Conservation (phyloP, 2,329 filamentous ascomycete genomes). For the Akanthomyces muscarius region DNA sequence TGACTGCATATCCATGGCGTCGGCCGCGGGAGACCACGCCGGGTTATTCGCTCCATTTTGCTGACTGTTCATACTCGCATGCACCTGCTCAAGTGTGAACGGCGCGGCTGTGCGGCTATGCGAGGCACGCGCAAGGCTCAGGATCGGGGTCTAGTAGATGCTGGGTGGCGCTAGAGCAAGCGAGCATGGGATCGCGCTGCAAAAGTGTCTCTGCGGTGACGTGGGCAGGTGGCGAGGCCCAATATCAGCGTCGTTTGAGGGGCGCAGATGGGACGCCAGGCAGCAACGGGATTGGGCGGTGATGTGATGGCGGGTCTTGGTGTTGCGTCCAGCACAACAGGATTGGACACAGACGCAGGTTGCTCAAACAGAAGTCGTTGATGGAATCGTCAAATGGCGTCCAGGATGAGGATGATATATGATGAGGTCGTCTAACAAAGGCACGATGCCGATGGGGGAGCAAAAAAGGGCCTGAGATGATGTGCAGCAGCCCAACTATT, state of each 20-base stretch:
- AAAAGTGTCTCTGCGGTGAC: neutral
- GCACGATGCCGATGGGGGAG: neutral
- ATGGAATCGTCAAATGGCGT: neutral
- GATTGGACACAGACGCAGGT: neutral
- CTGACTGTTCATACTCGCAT: constrained; percentile 2
- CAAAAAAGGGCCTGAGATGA: constrained; percentile 1
- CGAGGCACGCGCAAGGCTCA: neutral
- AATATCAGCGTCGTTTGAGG: neutral
- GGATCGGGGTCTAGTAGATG: neutral
- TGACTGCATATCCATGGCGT: neutral
- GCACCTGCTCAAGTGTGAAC: neutral
- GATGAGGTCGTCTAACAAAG: neutral
- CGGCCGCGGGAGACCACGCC: neutral
- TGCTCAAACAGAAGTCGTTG: neutral
- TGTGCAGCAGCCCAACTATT: constrained; percentile 17
- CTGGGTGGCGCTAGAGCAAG: neutral
- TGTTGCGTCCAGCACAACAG: constrained; percentile 7
- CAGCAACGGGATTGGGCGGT: constrained; percentile 13
- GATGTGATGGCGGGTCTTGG: constrained; percentile 15
- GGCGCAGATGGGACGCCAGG: constrained; percentile 4
- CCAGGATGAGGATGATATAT: neutral
- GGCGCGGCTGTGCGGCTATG: neutral
- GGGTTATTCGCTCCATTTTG: neutral
- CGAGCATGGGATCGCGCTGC: neutral
- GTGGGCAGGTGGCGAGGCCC: neutral